Evolutionary conservation across 257 asterid species (phyloP).

Genomic region (Eustoma russellianum): DNA sequence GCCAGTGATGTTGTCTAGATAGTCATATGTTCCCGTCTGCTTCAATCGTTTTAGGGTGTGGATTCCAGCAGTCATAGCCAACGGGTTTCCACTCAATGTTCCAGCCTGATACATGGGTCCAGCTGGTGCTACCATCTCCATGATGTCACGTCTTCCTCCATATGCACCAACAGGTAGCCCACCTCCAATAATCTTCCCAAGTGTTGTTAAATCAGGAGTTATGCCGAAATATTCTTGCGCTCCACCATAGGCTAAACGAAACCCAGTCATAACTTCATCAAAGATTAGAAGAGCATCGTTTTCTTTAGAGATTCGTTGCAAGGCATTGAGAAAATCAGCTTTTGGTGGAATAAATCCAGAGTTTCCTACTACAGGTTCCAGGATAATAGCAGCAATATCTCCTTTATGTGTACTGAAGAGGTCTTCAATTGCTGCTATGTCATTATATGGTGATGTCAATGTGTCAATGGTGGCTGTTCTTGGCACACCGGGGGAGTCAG

Average conservation of each 20-base stretch:
- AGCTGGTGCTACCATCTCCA: constrained; percentile 99
- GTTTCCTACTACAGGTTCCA: constrained; percentile 93
- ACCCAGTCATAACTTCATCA: constrained; percentile 97
- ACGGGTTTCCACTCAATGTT: constrained; percentile 90
- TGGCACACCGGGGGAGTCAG: constrained; percentile 99
- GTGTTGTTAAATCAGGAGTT: constrained; percentile 91
- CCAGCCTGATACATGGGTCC: constrained; percentile 99
- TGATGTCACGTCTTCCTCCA: constrained; percentile 91
- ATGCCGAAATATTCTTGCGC: constrained; percentile 95
- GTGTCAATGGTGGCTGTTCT: constrained; percentile 64
- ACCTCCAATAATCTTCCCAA: constrained; percentile 97
- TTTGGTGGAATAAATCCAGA: constrained; percentile 84
- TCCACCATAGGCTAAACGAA: constrained; percentile 84
- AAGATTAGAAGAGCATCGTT: constrained; percentile 64
- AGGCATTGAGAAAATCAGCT: constrained; percentile 56
- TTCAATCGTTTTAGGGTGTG: constrained; percentile 80
- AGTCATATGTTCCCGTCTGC: constrained; percentile 60
- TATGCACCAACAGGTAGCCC: constrained; percentile 98
- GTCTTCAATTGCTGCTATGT: constrained; percentile 45
- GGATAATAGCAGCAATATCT: constrained; percentile 67
- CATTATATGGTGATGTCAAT: constrained; percentile 76
- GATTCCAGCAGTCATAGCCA: constrained; percentile 99
- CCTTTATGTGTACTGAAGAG: constrained; percentile 76
- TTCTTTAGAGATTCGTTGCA: constrained; percentile 54
- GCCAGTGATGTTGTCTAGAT: constrained; percentile 62